A percentile compares a stretch with the other conserved stretches of the same genome.
Conservation (phyloP, 2,329 filamentous ascomycete genomes). For the Ilyonectria destructans region DNA sequence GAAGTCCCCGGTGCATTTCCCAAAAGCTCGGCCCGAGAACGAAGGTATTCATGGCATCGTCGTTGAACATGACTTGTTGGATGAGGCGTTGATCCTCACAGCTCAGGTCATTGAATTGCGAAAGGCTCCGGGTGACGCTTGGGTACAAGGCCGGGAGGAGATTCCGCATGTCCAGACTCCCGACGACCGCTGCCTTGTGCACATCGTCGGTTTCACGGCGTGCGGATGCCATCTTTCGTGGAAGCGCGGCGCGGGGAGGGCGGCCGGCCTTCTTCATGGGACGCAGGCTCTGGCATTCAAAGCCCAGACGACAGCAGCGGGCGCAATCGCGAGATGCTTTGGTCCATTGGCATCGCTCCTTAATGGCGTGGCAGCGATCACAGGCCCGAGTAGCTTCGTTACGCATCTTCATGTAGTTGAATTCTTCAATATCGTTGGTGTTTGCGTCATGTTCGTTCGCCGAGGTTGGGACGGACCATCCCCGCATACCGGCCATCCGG, state of each 20-base stretch:
- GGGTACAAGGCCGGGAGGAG: not conserved
- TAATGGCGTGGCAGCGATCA: slow-evolving; percentile 48
- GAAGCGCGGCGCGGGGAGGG: slow-evolving; percentile 18
- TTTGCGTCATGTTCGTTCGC: too few relatives aligned
- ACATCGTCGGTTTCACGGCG: too few relatives aligned
- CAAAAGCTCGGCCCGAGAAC: slow-evolving; percentile 44
- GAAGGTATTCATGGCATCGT: slow-evolving; percentile 38
- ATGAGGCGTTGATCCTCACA: slow-evolving; percentile 24
- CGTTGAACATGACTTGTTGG: slow-evolving; percentile 29
- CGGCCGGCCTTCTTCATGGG: slow-evolving; percentile 38
- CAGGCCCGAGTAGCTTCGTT: slow-evolving; percentile 34
- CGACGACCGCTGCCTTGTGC: too few relatives aligned
- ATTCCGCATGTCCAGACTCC: not conserved
- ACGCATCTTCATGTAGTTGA: too few relatives aligned
- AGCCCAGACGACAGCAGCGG: slow-evolving; percentile 43
- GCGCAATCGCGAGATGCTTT: slow-evolving; percentile 33
- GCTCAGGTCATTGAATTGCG: slow-evolving; percentile 12
- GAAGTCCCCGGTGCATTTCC: slow-evolving; percentile 32
- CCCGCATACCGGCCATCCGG: too few relatives aligned
- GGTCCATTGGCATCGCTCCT: slow-evolving; percentile 46
- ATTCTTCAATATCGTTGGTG: too few relatives aligned
- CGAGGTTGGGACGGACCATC: too few relatives aligned
- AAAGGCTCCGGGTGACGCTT: not conserved
- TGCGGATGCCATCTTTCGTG: not conserved
- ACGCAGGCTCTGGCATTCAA: slow-evolving; percentile 36